These are phyloP conservation scores for Phoma sp. DNA, from an alignment of 2,329 filamentous ascomycete species.

Conservation along the genomic window DNA sequence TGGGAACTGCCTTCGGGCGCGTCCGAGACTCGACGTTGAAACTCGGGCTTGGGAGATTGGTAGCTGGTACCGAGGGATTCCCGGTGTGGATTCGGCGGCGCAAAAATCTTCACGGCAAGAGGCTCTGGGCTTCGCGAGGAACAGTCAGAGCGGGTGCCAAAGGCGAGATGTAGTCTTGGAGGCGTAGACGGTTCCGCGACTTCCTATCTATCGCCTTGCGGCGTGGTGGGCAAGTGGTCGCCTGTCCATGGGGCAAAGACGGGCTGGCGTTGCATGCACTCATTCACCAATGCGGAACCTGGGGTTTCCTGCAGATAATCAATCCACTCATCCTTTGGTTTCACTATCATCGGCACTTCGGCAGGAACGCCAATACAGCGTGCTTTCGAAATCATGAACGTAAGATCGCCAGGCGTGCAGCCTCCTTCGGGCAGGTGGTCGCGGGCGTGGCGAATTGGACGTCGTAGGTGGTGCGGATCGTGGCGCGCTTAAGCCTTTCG, in stretches of 20 bases:
- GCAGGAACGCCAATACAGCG: conserved; percentile 13
- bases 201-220: conserved; percentile 7
- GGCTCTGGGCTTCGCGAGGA: conserved; percentile 1
- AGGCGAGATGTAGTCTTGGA: conserved; percentile 5
- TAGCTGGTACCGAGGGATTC: conserved; percentile 7
- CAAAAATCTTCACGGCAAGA: conserved; percentile 16
- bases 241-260: background rate
- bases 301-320: conserved; percentile 8
- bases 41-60: conserved; percentile 8
- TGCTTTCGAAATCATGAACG: conserved; percentile 22
- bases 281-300: conserved; percentile 6
- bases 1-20: conserved; percentile 13
- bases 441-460: conserved; percentile 15
- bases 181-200: background rate
- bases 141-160: conserved; percentile 1
- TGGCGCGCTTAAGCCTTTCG: conserved; percentile 37
- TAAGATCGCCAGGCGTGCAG: conserved; percentile 26
- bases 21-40: conserved; percentile 6
- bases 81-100: conserved; percentile 16
- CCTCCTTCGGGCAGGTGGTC: conserved; percentile 34
- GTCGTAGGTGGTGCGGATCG: conserved; percentile 5
- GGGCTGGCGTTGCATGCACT: conserved; percentile 12
- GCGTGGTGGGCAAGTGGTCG: conserved; percentile 1
- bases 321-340: conserved; percentile 12
- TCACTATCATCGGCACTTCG: conserved; percentile 21